Evolutionary conservation across 2,329 filamentous ascomycete species (phyloP).

Genomic region (Penicillium freii): DNA sequence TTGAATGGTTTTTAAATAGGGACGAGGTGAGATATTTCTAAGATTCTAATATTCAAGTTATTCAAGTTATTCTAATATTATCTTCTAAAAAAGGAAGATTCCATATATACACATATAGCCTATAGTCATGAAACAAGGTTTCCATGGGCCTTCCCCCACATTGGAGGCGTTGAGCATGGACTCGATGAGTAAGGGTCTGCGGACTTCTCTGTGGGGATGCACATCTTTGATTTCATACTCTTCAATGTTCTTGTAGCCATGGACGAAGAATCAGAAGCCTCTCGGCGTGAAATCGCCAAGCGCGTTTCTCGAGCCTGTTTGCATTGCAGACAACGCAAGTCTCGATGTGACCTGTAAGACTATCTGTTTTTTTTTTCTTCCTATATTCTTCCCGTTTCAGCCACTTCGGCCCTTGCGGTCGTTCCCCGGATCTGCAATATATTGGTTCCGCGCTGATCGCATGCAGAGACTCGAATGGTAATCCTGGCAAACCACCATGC

Average conservation of each 20-base stretch:
- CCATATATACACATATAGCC: no score
- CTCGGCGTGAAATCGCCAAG: conserved; percentile 35
- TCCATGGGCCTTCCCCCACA: no score
- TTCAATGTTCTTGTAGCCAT: conserved; percentile 1
- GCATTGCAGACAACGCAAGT: conserved; percentile 51
- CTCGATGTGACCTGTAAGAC: conserved; percentile 53
- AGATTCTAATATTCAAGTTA: not conserved
- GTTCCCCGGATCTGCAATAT: conserved; percentile 14
- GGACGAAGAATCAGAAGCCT: conserved; percentile 10
- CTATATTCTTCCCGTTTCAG: not conserved
- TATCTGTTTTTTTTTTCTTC: not conserved
- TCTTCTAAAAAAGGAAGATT: not conserved
- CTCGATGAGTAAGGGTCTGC: conserved; percentile 19
- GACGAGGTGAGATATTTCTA: not conserved
- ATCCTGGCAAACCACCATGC: conserved; percentile 51
- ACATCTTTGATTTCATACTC: not conserved
- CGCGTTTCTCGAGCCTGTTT: conserved; percentile 50
- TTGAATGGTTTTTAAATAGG: not conserved
- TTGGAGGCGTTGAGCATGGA: conserved; percentile 1
- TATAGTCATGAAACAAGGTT: no score
- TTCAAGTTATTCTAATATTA: not conserved
- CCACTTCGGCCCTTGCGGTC: not conserved
- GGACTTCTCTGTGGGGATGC: conserved; percentile 10
- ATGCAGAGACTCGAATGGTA: conserved; percentile 2
- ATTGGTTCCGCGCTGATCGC: conserved; percentile 20